Percentiles rank a stretch among this genome's conserved stretches.
Conservation (phyloP, 495 filamentous ascomycete species). For the Lasiosphaeris hirsuta region DNA sequence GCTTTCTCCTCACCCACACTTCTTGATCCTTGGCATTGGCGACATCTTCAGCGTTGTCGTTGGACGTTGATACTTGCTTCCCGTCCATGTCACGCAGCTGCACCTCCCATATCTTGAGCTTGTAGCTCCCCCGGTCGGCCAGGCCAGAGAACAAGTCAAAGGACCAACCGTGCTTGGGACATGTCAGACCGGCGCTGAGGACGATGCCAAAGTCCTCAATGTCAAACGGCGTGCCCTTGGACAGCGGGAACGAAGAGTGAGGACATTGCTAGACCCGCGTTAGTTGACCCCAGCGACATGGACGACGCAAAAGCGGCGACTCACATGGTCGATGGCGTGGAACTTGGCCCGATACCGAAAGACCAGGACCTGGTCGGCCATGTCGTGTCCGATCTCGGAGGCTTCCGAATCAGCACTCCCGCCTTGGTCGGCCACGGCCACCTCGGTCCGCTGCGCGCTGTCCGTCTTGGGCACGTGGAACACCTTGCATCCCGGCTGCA, state of each 20-base stretch:
- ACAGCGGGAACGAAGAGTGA: slow-evolving; percentile 56
- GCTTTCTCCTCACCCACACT: slow-evolving; percentile 54
- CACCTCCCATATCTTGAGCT: slow-evolving; percentile 57
- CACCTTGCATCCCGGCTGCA: slow-evolving; percentile 51
- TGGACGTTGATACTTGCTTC: neutral
- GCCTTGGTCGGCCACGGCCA: slow-evolving; percentile 19
- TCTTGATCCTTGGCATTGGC: slow-evolving; percentile 37
- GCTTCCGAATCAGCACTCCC: neutral
- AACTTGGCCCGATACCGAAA: slow-evolving; percentile 56
- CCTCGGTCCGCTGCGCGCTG: slow-evolving; percentile 40
- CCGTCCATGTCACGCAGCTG: slow-evolving; percentile 39
- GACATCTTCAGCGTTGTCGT: neutral
- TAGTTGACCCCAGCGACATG: neutral
- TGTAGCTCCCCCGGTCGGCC: slow-evolving; percentile 56
- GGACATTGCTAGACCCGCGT: slow-evolving; percentile 51
- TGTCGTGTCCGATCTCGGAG: slow-evolving; percentile 21
- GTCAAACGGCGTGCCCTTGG: slow-evolving; percentile 54
- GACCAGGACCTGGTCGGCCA: slow-evolving; percentile 57
- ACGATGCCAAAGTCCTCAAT: slow-evolving; percentile 60
- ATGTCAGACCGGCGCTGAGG: slow-evolving; percentile 51
- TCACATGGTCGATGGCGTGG: slow-evolving; percentile 59
- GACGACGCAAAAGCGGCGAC: slow-evolving; percentile 13
- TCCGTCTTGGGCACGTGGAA: slow-evolving; percentile 48
- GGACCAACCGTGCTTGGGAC: slow-evolving; percentile 60
- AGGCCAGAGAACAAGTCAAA: slow-evolving; percentile 57